Evolutionary conservation across 1,284 basidiomycete genomes (phyloP).

Genomic region (Cystobasidiaceae sp.): DNA sequence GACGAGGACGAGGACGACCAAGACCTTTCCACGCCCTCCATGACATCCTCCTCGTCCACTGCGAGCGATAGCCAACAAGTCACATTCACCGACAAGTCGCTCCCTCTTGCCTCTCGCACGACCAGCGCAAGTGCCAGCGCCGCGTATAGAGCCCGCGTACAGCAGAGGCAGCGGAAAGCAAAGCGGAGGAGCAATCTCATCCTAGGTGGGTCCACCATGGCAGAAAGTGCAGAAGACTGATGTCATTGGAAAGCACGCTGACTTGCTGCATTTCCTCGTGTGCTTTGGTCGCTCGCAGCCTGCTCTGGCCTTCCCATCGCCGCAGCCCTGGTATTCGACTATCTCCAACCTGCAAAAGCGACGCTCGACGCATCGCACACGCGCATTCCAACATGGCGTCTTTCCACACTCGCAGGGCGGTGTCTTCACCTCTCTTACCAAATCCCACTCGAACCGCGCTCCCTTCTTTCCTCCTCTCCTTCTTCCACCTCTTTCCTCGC

Average conservation of each 20-base stretch:
- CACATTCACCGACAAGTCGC: too few species aligned
- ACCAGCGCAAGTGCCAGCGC: neutral
- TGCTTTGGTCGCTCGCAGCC: neutral
- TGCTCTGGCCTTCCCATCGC: conserved; percentile 11
- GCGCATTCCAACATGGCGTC: conserved; percentile 16
- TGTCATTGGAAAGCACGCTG: too few species aligned
- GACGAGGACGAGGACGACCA: neutral
- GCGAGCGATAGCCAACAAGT: too few species aligned
- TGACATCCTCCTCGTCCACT: neutral
- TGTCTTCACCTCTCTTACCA: conserved; percentile 26
- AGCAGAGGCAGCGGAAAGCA: neutral
- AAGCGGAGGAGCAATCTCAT: conserved; percentile 7
- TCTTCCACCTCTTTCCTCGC: neutral
- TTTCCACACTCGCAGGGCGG: neutral
- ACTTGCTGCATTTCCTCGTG: neutral
- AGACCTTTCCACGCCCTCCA: too few species aligned
- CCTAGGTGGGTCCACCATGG: conserved; percentile 1
- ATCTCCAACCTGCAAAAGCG: neutral
- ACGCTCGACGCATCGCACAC: conserved; percentile 6
- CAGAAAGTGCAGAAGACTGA: too few species aligned
- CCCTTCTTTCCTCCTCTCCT: neutral
- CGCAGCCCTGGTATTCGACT: conserved; percentile 4
- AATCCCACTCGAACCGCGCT: neutral
- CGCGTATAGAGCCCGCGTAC: too few species aligned
- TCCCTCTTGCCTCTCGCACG: too few species aligned